A percentile compares a stretch with the other conserved stretches of the same genome.
phyloP scores from a whole-genome alignment of 768 basidiomycete species.

The Solioccasus polychromus region DNA sequence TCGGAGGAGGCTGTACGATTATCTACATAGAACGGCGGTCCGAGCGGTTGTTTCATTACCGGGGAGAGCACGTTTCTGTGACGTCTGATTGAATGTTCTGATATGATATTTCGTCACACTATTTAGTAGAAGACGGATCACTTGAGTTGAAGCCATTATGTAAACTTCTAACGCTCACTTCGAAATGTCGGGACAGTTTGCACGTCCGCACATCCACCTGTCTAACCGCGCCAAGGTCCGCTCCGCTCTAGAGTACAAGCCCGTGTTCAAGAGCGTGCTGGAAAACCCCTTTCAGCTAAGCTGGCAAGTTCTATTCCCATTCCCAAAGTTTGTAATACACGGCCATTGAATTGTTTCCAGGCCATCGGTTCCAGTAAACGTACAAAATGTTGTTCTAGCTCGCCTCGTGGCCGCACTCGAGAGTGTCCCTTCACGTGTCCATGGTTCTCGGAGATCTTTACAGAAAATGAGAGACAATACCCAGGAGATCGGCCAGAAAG shows the following conservation, averaged over 20 bases:
- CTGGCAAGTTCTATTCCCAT: slow-evolving; percentile 47
- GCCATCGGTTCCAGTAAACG: slow-evolving; percentile 59
- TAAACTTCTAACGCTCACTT: too few species aligned
- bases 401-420: slow-evolving; percentile 48
- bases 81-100: neutral
- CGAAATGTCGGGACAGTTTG: slow-evolving; percentile 48
- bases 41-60: too few species aligned
- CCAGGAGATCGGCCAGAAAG: too few species aligned
- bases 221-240: slow-evolving; percentile 62
- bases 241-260: slow-evolving; percentile 50
- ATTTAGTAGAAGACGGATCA: neutral
- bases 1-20: slow-evolving; percentile 7
- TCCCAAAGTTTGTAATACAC: neutral
- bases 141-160: too few species aligned
- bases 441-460: slow-evolving; percentile 18
- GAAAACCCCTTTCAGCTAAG: slow-evolving; percentile 68
- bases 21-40: too few species aligned
- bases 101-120: neutral
- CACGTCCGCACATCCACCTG: slow-evolving; percentile 49
- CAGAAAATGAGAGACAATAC: neutral
- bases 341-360: slow-evolving; percentile 36
- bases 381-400: slow-evolving; percentile 61
- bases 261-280: slow-evolving; percentile 66
- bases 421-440: slow-evolving; percentile 40
- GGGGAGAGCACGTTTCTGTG: neutral